Evolutionary conservation across 1,139 yeast genomes (phyloP), one percentile per base, ranked within the genome.

Genomic region (Sugiyamaella grinbergsii): DNA sequence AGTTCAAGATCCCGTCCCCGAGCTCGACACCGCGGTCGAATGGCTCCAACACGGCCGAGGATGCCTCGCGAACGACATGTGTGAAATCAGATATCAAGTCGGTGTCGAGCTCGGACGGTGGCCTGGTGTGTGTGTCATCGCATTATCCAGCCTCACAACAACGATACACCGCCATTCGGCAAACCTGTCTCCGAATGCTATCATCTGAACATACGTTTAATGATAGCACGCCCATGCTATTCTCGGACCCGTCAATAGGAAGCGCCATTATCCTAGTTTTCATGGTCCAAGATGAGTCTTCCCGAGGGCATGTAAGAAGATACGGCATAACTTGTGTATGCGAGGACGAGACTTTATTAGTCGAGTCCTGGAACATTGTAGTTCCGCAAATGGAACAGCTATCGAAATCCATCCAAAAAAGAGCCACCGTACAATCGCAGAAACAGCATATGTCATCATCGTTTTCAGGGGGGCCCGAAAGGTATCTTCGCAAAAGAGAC

Each of bases 291-390:
- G 96, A 88, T 65, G 71, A 75, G 20, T 78, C 81, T 49, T 91
- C 95, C 0, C 74, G 95, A 51, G 95, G 95, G 1, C 82, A 86
- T 4, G 93, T 85, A 60, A 71, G 95, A 51, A 78, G 86, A 52
- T 87, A 85, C 61, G 76, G 88, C 2, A 65, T 85, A 19, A 76
- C 85, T 57, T 80, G 85, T 24, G 74, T 84, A 2, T 72, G 82
- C 16, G 89, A 84, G 58, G 69, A 76, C 42, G 90, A 82, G 57
- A 63, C 72, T 5, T 73, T 71, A 24, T 62, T 85, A 16, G 65
- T 84, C 36, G 69, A 72, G 41, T 75, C 80, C 55, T 86, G 91
- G 87, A 77, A 79, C 49, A 66, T 77, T 36, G 73, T 85, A 0
- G 69, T 73, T 15, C 68, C 74, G 4, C 81, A 82, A 55, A 68